A percentile compares a stretch with the other conserved stretches of the same genome.
Conservation (phyloP, 305 asterid species). For the Fraxinus nigra region DNA sequence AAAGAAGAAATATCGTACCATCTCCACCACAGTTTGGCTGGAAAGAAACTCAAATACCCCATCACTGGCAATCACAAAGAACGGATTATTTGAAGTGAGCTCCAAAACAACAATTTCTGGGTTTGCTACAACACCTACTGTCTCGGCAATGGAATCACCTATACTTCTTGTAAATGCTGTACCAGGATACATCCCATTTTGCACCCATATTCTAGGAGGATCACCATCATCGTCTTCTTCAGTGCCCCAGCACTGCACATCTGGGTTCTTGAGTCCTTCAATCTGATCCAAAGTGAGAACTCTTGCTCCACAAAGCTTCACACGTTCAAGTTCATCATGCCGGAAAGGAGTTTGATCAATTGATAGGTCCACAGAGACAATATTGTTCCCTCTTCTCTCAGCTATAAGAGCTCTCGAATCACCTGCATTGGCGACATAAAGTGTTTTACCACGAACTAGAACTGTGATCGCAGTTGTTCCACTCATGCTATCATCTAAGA, state of each 20-base stretch:
- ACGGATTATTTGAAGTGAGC: constrained; percentile 71
- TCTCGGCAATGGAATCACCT: constrained; percentile 95
- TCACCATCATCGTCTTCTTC: constrained; percentile 98
- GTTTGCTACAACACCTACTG: constrained; percentile 86
- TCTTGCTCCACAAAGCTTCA: constrained; percentile 92
- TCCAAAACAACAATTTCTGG: constrained; percentile 89
- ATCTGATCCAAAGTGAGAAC: constrained; percentile 97
- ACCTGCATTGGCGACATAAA: constrained; percentile 85
- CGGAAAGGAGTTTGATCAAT: constrained; percentile 92
- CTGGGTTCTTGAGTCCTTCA: constrained; percentile 85
- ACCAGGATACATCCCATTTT: constrained; percentile 98
- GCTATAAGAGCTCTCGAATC: constrained; percentile 93
- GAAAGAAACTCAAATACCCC: constrained; percentile 96
- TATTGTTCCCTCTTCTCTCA: constrained; percentile 64
- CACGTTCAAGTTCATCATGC: constrained; percentile 81
- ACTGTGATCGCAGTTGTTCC: constrained; percentile 93
- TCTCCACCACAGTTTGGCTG: constrained; percentile 91
- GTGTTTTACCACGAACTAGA: constrained; percentile 67
- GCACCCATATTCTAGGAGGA: constrained; percentile 98
- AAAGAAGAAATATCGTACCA: constrained; percentile 50
- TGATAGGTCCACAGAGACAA: constrained; percentile 83
- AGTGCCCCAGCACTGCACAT: constrained; percentile 89
- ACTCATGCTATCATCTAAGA: constrained; percentile 92
- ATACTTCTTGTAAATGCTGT: constrained; percentile 96
- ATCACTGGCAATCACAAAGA: constrained; percentile 92